A percentile compares a stretch with the other conserved stretches of the same genome.
Conservation (phyloP, 169 alveolate species). For the Babesia gibsoni region DNA sequence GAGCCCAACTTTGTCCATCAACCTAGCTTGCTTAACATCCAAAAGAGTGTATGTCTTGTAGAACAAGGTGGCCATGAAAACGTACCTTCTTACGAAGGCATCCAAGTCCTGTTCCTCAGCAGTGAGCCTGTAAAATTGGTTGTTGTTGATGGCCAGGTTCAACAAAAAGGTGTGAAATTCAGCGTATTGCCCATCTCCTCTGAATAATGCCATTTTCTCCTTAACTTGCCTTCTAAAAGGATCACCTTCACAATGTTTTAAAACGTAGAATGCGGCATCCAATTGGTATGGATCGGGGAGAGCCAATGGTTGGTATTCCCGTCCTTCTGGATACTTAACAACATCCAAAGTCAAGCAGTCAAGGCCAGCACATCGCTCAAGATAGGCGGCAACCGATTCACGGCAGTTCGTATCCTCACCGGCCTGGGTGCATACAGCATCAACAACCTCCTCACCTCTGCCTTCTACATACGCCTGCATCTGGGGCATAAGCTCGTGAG, state of each 20-base stretch:
- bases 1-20: background rate
- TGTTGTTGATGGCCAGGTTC: background rate
- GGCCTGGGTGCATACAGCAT: conserved; percentile 1
- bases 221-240: background rate
- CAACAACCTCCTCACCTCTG: background rate
- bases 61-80: conserved; percentile 18
- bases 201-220: background rate
- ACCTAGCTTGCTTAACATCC: background rate
- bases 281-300: conserved; percentile 38
- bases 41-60: conserved; percentile 24
- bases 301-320: background rate
- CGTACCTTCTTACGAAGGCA: conserved; percentile 12
- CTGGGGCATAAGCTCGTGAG: background rate
- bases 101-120: background rate
- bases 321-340: background rate
- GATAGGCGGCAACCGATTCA: background rate
- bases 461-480: background rate
- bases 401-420: conserved; percentile 14
- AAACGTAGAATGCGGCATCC: conserved; percentile 17
- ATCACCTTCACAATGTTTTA: background rate
- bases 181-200: no score
- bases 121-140: background rate
- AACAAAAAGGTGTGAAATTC: background rate
- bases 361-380: conserved; percentile 14
- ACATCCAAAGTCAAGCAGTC: conserved; percentile 40